Percentiles rank a stretch among this genome's conserved stretches.
Evolutionary conservation across 1,139 yeast species (phyloP).

Genomic region (Geotrichum macrosporum): DNA sequence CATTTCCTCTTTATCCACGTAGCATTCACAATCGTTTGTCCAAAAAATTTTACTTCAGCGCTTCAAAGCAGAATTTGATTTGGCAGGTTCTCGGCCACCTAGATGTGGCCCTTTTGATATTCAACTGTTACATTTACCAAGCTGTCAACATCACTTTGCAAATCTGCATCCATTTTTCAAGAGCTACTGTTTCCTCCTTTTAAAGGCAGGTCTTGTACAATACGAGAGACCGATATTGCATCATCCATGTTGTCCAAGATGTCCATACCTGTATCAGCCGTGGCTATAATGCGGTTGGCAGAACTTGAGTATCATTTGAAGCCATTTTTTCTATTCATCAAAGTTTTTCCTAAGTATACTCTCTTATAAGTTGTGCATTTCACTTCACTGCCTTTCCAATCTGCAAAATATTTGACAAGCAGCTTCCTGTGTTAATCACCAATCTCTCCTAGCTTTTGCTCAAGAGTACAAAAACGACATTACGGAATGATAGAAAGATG

Average conservation of each 20-base stretch:
- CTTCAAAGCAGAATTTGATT: conserved; percentile 78
- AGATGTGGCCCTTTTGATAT: conserved; percentile 31
- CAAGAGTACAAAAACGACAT: conserved; percentile 95
- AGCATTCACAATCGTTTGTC: conserved; percentile 83
- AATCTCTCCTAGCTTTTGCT: conserved; percentile 87
- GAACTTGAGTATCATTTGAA: conserved; percentile 76
- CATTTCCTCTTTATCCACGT: conserved; percentile 81
- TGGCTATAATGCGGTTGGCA: conserved; percentile 82
- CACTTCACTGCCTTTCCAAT: conserved; percentile 80
- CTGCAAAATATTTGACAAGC: conserved; percentile 40
- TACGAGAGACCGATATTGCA: conserved; percentile 91
- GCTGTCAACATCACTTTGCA: conserved; percentile 88
- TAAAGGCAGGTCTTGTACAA: conserved; percentile 57
- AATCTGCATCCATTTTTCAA: conserved; percentile 96
- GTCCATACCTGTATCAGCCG: conserved; percentile 93
- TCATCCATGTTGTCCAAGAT: conserved; percentile 86
- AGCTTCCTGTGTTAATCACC: conserved; percentile 98
- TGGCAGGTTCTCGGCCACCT: conserved; percentile 38
- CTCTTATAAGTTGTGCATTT: conserved; percentile 94
- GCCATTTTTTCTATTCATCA: conserved; percentile 83
- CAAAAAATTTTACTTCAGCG: conserved; percentile 72
- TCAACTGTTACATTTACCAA: conserved; percentile 86
- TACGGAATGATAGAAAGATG: conserved; percentile 95
- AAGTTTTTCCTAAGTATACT: conserved; percentile 85
- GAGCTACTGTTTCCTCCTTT: conserved; percentile 91